A percentile compares a stretch with the other conserved stretches of the same genome.
Evolutionary conservation across 2,329 filamentous ascomycete genomes (phyloP).

Genomic region (Microsporum ferrugineum): DNA sequence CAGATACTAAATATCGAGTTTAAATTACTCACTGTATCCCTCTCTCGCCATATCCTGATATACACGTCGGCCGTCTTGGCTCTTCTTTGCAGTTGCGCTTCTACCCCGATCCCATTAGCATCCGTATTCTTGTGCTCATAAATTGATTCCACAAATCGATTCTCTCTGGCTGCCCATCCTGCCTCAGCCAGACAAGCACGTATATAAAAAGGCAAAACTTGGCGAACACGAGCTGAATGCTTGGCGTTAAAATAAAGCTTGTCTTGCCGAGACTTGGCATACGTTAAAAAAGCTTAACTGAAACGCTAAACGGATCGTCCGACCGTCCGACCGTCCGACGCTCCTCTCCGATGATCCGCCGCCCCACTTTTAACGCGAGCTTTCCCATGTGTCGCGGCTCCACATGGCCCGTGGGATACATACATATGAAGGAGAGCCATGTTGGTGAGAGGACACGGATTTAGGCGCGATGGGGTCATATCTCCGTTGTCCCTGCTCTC

Average conservation of each 20-base stretch:
- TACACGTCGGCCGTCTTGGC: too few species aligned
- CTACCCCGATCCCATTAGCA: too few species aligned
- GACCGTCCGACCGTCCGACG: conserved; percentile 24
- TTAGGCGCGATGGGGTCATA: neutral
- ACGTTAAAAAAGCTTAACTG: neutral
- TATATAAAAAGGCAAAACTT: neutral
- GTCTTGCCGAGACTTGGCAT: neutral
- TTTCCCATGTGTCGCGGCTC: neutral
- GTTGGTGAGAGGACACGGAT: neutral
- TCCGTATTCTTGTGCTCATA: too few species aligned
- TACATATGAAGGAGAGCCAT: neutral
- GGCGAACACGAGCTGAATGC: neutral
- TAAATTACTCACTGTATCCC: too few species aligned
- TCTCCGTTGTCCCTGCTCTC: conserved; percentile 10
- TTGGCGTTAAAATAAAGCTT: neutral
- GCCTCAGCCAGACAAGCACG: neutral
- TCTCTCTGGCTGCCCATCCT: too few species aligned
- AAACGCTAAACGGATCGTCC: conserved; percentile 10
- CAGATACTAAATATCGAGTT: too few species aligned
- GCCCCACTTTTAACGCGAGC: neutral
- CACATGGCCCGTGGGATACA: neutral
- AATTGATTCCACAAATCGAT: too few species aligned
- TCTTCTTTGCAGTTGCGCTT: too few species aligned
- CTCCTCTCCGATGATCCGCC: conserved; percentile 11
- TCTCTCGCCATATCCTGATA: too few species aligned